Percentiles rank a stretch among this genome's conserved stretches.
phyloP scores from a whole-genome alignment of 225 moss, liverwort and hornwort genomes.

The Rhytidiadelphus loreus region DNA sequence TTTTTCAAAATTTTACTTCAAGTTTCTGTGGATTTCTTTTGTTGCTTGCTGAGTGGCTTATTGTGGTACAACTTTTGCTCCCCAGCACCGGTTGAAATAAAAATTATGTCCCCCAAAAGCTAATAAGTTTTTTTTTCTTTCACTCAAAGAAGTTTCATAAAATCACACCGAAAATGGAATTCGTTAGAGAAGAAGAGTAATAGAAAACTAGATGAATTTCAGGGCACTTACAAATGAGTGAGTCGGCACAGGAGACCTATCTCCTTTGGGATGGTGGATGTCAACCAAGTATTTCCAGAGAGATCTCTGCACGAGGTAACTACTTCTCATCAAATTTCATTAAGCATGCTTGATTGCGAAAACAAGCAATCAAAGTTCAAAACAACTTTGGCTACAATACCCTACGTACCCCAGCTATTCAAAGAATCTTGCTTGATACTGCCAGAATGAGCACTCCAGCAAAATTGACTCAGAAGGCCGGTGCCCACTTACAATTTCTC shows the following conservation, averaged over 20 bases:
- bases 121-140: neutral
- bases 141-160: neutral
- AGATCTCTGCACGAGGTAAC: neutral
- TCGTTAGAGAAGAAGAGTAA: neutral
- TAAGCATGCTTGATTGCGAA: neutral
- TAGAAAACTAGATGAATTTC: neutral
- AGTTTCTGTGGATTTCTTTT: neutral
- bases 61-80: neutral
- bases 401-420: neutral
- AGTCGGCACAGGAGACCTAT: conserved; percentile 9
- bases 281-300: conserved; percentile 6
- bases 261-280: neutral
- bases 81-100: accelerated
- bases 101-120: neutral
- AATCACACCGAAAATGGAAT: neutral
- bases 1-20: neutral
- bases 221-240: conserved; percentile 7
- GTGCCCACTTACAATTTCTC: neutral
- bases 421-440: neutral
- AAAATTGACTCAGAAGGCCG: neutral
- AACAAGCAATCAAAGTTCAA: neutral
- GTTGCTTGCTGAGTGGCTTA: accelerated
- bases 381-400: neutral
- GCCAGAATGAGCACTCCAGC: neutral
- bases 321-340: neutral